Evolutionary conservation across 1,139 yeast genomes (phyloP), one percentile per base, ranked within the genome.

Genomic region (Hansenula anomala): DNA sequence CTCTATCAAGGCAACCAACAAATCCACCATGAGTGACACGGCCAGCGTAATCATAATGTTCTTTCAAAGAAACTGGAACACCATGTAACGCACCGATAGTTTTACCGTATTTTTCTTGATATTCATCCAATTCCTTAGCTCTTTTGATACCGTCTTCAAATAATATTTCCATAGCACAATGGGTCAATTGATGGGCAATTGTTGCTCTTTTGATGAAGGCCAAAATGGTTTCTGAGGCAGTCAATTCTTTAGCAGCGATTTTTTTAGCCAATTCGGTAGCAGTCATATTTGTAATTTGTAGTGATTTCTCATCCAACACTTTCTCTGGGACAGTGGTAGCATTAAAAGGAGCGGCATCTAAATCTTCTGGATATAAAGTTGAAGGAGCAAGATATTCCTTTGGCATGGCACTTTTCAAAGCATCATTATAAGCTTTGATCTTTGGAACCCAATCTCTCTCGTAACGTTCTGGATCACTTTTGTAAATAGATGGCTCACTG

Each of bases 11-110:
- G 55, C 65, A 56, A 2, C 76, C 69, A 20, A 80, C 88, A 63
- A 75, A 80, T 15, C 82, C 75, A 35, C 79, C 86, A 52, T 78
- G 79, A 25, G 86, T 75, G 49, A 72, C 65, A 48, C 65, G 76
- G 18, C 77, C 81, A 39, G 65, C 69, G 54, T 67, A 77, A 45
- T 73, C 70, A 63, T 80, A 73, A 51, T 83, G 90, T 58, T 84
- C 94, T 54, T 84, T 84, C 43, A 85, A 63, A 2, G 92, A 82
- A 28, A 84, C 62, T n/a, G 94, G 94, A 30, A 84, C 64, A 15
- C 94, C 94, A 51, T 84, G 94, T 43, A 84, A 66, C 8, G 89
- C 88, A 33, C 95, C 94, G 39, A 78, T 60, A 0, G 80, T 63
- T 52, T 77, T 74, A 16, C 90, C 89, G 37, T 69, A 60, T 38